These are phyloP conservation scores for Xanthoconium stramineum DNA, from an alignment of 768 basidiomycete species.

Conservation along the genomic window DNA sequence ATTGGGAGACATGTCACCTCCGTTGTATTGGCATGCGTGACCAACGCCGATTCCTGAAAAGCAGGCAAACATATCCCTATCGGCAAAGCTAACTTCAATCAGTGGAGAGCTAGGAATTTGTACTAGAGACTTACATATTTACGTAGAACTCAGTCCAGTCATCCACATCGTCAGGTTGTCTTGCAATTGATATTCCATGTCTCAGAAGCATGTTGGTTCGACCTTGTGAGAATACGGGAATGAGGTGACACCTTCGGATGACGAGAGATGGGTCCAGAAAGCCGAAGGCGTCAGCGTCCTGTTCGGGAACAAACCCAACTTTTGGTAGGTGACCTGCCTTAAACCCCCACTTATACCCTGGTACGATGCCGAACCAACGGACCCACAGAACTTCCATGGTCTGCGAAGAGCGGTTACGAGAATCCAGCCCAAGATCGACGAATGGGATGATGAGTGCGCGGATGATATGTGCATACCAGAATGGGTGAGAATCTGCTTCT, in stretches of 20 bases:
- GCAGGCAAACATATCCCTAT: background rate
- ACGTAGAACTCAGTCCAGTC: background rate
- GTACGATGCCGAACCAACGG: background rate
- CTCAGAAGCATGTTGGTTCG: background rate
- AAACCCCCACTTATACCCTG: background rate
- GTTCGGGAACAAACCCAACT: background rate
- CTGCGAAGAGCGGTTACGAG: too few relatives aligned
- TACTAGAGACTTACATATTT: background rate
- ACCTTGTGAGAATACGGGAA: background rate
- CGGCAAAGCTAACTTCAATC: background rate
- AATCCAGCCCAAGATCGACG: too few relatives aligned
- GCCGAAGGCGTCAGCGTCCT: background rate
- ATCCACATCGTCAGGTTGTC: background rate
- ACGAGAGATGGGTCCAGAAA: background rate
- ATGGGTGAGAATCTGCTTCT: too few relatives aligned
- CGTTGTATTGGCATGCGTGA: too few relatives aligned
- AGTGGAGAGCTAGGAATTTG: too few relatives aligned
- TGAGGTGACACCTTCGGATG: background rate
- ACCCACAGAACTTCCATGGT: background rate
- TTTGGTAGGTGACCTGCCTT: background rate
- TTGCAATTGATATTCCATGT: background rate
- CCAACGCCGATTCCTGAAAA: background rate
- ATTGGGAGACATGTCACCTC: too few relatives aligned
- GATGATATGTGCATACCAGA: too few relatives aligned
- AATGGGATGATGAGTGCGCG: too few relatives aligned